These are phyloP conservation scores for Exserohilum turcica DNA, from an alignment of 2,329 filamentous ascomycete genomes.

Conservation along the genomic window DNA sequence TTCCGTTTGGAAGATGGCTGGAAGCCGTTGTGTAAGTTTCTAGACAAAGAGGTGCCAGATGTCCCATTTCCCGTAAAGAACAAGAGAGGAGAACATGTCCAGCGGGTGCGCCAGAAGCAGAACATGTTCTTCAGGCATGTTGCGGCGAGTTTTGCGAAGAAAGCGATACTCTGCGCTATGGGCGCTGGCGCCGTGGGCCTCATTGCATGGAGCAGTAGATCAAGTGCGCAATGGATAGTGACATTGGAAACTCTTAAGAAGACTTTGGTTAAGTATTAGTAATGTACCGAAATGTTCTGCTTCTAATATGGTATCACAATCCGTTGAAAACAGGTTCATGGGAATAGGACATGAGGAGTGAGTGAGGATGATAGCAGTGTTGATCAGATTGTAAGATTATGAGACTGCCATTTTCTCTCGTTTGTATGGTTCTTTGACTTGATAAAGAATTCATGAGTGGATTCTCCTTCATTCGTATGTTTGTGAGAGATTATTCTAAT, in stretches of 20 bases:
- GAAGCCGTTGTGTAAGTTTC: constrained; percentile 32
- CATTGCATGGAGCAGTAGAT: constrained; percentile 2
- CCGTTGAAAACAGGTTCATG: no score
- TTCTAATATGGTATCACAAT: no score
- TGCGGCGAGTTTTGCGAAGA: background rate
- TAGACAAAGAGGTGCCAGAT: constrained; percentile 26
- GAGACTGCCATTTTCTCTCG: no score
- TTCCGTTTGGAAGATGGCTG: constrained; percentile 26
- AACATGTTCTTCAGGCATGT: constrained; percentile 12
- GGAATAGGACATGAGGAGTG: no score
- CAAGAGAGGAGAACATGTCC: constrained; percentile 11
- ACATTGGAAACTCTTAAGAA: background rate
- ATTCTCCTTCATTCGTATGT: no score
- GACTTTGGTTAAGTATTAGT: background rate
- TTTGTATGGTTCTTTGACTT: no score
- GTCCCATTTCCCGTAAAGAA: constrained; percentile 21
- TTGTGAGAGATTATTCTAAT: no score
- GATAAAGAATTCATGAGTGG: no score
- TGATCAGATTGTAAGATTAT: no score
- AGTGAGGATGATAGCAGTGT: no score
- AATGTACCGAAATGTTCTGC: background rate
- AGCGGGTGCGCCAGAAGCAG: constrained; percentile 9
- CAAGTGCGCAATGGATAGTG: background rate
- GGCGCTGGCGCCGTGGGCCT: background rate
- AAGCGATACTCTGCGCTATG: background rate